Percentiles rank a stretch among this genome's conserved stretches.
Evolutionary conservation across 257 asterid species (phyloP).

Genomic region (Echites panduratus): DNA sequence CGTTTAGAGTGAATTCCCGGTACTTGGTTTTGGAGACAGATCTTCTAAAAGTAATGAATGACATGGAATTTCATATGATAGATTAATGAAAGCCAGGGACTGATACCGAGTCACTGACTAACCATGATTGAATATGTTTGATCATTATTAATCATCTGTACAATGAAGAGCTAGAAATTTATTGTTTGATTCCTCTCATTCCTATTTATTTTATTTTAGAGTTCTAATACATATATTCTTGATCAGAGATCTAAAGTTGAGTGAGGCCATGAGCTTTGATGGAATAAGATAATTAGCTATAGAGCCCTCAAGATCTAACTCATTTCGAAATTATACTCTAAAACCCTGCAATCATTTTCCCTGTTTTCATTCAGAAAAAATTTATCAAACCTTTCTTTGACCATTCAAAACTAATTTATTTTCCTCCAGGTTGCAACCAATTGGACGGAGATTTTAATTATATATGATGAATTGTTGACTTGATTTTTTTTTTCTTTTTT

Average conservation of each 20-base stretch:
- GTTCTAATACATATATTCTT: too few relatives aligned
- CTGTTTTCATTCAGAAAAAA: background rate
- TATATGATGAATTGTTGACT: too few relatives aligned
- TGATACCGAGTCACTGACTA: too few relatives aligned
- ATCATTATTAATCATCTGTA: background rate
- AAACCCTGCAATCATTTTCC: background rate
- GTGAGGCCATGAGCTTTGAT: conserved; percentile 38
- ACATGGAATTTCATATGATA: background rate
- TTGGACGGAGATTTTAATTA: too few relatives aligned
- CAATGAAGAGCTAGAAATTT: too few relatives aligned
- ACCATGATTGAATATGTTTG: background rate
- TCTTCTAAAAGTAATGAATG: background rate
- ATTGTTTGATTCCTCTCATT: background rate
- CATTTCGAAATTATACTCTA: conserved; percentile 7
- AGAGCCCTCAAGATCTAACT: conserved; percentile 33
- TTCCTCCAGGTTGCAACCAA: too few relatives aligned
- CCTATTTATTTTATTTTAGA: too few relatives aligned
- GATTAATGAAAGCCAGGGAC: background rate
- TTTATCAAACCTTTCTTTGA: too few relatives aligned
- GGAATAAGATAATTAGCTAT: conserved; percentile 22
- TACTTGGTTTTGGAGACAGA: background rate
- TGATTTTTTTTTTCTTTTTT: too few relatives aligned
- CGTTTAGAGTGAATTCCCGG: background rate
- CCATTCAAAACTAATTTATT: too few relatives aligned
- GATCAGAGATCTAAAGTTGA: conserved; percentile 12